Evolutionary conservation across 371 early-diverging fungal genomes (phyloP), one percentile per base, ranked within the genome.

Genomic region (Nematocida homosporus): DNA sequence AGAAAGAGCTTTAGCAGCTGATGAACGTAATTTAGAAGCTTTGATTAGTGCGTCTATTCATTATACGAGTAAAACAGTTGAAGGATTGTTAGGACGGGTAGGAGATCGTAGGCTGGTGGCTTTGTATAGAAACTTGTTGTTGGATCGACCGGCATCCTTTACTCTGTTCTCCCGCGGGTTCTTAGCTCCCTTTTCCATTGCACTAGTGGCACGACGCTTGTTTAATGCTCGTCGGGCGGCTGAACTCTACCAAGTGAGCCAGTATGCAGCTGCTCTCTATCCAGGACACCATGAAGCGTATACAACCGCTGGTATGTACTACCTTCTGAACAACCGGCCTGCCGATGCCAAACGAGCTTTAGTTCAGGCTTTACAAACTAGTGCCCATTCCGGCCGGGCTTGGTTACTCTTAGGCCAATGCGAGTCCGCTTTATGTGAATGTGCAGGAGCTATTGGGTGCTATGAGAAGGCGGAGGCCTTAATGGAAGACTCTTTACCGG

Each of bases 321-420:
- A 72, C 27, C 34, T 72, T 10, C 60, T 60, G 13, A 35, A 42
- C 2, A 37, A 37, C 6, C 50, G 63, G 34, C 40, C 56, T 25
- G 16, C 30, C 10, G 75, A 72, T 48, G 63, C 65, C 8, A 72
- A 72, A 48, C 41, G 75, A 27, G 10, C 75, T 0, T 37, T 72
- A 13, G 60, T 72, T 29, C 66, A 72, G 48, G 25, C 75, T 30
- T 20, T 72, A 37, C 75, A 72, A 40, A 47, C 63, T n/a, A 59
- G 63, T 35, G 52, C 52, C 34, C 41, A 53, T 3, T 44, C 34
- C 37, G 75, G 75, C 20, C 2, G 60, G 16, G 25, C 60, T 1
- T 72, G 75, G 75, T 20, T 72, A 20, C 60, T 72, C 3, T 51
- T 72, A 27, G 75, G 75, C 20, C 54, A 60, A 60, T 63, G 63